A percentile compares a stretch with the other conserved stretches of the same genome.
These are phyloP conservation scores for Pythium apleroticum DNA, from an alignment of 352 stramenopile species.

Conservation along the genomic window DNA sequence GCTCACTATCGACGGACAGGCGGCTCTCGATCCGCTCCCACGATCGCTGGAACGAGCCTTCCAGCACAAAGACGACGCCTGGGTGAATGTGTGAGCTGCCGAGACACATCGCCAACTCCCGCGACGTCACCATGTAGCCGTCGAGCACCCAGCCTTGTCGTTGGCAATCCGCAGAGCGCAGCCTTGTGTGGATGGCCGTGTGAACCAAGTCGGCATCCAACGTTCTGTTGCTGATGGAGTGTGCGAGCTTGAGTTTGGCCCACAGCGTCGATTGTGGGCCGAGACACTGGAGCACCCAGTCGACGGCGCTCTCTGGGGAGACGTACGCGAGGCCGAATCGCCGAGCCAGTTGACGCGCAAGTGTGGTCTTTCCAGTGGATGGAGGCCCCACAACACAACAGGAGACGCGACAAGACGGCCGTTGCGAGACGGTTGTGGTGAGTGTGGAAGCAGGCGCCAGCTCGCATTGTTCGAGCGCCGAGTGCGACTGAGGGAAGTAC, in stretches of 20 bases:
- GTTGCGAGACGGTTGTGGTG: neutral
- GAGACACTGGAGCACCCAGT: conserved; percentile 64
- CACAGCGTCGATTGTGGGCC: conserved; percentile 33
- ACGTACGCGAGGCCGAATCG: conserved; percentile 45
- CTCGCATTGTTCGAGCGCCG: conserved; percentile 25
- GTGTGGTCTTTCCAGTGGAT: conserved; percentile 34
- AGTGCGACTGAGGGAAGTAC: conserved; percentile 50
- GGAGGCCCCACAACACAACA: conserved; percentile 45
- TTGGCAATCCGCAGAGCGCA: conserved; percentile 63
- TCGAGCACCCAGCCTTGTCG: conserved; percentile 62
- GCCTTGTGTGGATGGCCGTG: conserved; percentile 40
- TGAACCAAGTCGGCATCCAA: conserved; percentile 31
- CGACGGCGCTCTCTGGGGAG: conserved; percentile 42
- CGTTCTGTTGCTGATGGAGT: conserved; percentile 9
- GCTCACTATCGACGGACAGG: neutral
- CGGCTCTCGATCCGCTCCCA: conserved; percentile 26
- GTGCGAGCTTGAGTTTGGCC: conserved; percentile 10
- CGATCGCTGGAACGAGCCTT: conserved; percentile 33
- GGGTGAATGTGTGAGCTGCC: conserved; percentile 31
- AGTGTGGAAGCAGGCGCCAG: conserved; percentile 19
- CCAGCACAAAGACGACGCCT: conserved; percentile 51
- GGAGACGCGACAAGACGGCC: conserved; percentile 21
- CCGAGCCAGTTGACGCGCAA: conserved; percentile 32
- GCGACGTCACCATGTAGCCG: conserved; percentile 37
- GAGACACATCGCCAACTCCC: conserved; percentile 35